Percentiles rank a stretch among this genome's conserved stretches.
Conservation (phyloP, 805 yeast genomes). For the Ogataea pignaliae region DNA sequence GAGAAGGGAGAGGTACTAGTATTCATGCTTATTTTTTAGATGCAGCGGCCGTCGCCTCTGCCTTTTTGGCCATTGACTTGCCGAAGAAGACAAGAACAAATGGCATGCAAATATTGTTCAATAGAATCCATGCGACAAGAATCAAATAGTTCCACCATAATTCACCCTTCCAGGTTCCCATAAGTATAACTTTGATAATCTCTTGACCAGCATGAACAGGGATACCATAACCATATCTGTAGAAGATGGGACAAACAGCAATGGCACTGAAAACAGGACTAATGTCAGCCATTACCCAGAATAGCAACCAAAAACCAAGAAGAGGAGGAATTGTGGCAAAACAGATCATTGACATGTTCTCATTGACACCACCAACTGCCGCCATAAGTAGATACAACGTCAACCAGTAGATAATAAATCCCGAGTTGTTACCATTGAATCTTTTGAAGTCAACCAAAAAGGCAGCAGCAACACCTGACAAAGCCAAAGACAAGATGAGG, state of each 20-base stretch:
- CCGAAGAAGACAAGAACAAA: too few species aligned
- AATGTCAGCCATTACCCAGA: constrained; percentile 57
- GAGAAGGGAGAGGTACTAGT: too few species aligned
- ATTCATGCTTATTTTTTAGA: too few species aligned
- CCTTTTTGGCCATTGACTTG: too few species aligned
- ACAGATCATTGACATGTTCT: constrained; percentile 47
- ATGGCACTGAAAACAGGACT: constrained; percentile 57
- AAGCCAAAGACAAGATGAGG: constrained; percentile 45
- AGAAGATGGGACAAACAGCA: constrained; percentile 49
- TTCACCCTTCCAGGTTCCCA: constrained; percentile 46
- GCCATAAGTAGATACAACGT: constrained; percentile 53
- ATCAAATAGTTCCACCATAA: too few species aligned
- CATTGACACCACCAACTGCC: constrained; percentile 65
- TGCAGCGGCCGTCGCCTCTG: too few species aligned
- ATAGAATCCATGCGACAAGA: too few species aligned
- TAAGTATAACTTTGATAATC: constrained; percentile 48
- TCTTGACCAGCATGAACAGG: constrained; percentile 57
- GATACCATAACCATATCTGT: constrained; percentile 54
- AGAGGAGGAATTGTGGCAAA: constrained; percentile 49
- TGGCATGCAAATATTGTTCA: too few species aligned
- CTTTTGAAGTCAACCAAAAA: constrained; percentile 52
- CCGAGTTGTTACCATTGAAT: constrained; percentile 35
- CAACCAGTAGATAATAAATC: constrained; percentile 66
- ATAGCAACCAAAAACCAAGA: constrained; percentile 59
- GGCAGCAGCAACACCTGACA: constrained; percentile 53